Base-by-base conservation (phyloP, 345 rosid species). In the Citrus hindsii region DNA sequence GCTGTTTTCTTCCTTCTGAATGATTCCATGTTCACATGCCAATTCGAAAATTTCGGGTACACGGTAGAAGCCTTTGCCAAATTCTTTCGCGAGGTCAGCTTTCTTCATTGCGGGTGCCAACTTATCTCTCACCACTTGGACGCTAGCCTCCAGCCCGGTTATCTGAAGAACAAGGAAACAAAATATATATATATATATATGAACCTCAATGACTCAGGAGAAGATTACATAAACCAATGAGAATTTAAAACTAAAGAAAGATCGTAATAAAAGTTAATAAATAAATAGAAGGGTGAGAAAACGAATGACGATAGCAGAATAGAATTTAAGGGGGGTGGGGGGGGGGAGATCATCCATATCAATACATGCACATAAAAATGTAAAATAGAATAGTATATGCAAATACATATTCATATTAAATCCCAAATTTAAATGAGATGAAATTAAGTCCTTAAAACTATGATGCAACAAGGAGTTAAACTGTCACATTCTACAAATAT, bases 61-160 rank as follows among this genome's bases (percentile, higher is more conserved):
- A 74, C 72, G 48, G 75, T 84, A 67, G 75, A 95, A 89, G 24
- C 99, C 99, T 74, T 79, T 87, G 8, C 99, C 98, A 74, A 92
- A 95, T n/a, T 84, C 84, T 74, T 93, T 91, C 63, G 83, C 85
- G 66, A 95, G 68, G 35, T 91, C 93, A 0, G 93, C 90, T 72
- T 81, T 91, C 73, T 86, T 86, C 84, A 73, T 83, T 42, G 87
- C 85, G 0, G 88, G 91, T 24, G 90, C 89, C 87, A 95, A 78
- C 83, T 95, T 95, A 76, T 93, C 93, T 84, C 93, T 95, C 82
- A 90, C 92, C 84, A 93, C 98, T 88, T 95, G 84, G 66, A 90
- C 93, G 12, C 91, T 84, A 71, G 90, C 88, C 51, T 82, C 84
- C 19, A 92, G 86, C 66, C 97, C 99, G 62, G 85, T 87, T 78